A percentile compares a stretch with the other conserved stretches of the same genome.
These are phyloP conservation scores for Cutaneotrichosporon sp. DNA, from an alignment of 1,284 basidiomycete genomes.

Conservation along the genomic window DNA sequence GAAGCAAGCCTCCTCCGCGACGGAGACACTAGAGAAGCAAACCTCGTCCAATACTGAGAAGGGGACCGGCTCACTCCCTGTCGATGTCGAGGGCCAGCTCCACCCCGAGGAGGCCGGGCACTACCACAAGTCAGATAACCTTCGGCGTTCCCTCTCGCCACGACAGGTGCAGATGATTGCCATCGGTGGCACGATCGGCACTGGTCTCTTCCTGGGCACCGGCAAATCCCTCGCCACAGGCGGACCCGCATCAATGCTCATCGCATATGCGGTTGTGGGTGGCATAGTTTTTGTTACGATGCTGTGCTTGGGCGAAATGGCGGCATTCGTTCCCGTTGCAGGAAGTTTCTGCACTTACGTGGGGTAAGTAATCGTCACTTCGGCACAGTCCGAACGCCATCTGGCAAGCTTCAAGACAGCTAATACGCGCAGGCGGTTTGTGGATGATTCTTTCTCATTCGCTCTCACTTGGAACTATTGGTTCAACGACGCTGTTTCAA, in stretches of 20 bases:
- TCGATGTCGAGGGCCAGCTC: slow-evolving; percentile 14
- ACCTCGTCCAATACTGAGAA: too few relatives aligned
- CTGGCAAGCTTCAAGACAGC: too few relatives aligned
- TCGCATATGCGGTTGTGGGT: slow-evolving; percentile 36
- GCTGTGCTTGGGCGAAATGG: slow-evolving; percentile 50
- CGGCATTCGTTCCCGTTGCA: slow-evolving; percentile 50
- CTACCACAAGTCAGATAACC: slow-evolving; percentile 6
- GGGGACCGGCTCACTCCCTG: too few relatives aligned
- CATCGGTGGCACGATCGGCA: background rate
- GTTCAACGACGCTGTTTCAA: slow-evolving; percentile 48
- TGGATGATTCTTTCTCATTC: slow-evolving; percentile 69
- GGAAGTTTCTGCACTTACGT: slow-evolving; percentile 75
- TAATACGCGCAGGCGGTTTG: slow-evolving; percentile 17
- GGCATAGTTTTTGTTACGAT: slow-evolving; percentile 46
- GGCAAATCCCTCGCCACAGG: slow-evolving; percentile 32
- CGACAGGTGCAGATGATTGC: slow-evolving; percentile 16
- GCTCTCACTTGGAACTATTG: slow-evolving; percentile 74
- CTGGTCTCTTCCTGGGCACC: slow-evolving; percentile 13
- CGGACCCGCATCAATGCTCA: slow-evolving; percentile 41
- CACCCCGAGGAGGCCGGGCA: background rate
- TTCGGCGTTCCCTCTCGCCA: slow-evolving; percentile 6
- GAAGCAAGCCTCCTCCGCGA: too few relatives aligned
- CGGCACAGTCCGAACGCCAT: too few relatives aligned
- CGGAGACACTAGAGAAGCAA: too few relatives aligned
- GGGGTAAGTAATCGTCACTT: slow-evolving; percentile 1